Evolutionary conservation across 2,329 filamentous ascomycete species (phyloP).

Genomic region (Magnaporthiopsis incrustans): DNA sequence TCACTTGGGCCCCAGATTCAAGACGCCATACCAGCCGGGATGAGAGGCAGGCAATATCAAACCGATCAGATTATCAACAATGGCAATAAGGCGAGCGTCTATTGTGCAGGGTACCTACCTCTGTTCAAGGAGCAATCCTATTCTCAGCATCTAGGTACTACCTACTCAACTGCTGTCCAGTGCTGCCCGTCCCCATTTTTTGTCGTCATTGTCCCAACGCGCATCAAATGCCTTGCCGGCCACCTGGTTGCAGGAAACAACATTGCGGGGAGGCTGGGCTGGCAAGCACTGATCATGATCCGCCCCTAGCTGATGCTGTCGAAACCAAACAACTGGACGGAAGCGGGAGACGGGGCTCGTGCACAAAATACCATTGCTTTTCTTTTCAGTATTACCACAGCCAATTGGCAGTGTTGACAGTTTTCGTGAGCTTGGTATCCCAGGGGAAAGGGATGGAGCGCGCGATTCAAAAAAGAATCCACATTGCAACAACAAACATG

Average conservation of each 20-base stretch:
- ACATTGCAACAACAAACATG: not conserved
- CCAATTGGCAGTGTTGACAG: not conserved
- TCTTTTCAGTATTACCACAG: not conserved
- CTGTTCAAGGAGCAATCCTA: too few species aligned
- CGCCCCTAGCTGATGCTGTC: not conserved
- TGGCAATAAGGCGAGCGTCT: not conserved
- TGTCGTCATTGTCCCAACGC: conserved; percentile 1
- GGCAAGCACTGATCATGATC: not conserved
- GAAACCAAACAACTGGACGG: not conserved
- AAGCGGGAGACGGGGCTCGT: not conserved
- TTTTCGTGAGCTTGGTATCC: not conserved
- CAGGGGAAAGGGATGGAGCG: not conserved
- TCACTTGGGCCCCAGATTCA: not conserved
- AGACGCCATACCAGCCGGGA: not conserved
- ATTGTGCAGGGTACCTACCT: too few species aligned
- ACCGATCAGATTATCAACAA: not conserved
- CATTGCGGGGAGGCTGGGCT: not conserved
- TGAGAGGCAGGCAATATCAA: not conserved
- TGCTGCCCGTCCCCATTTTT: not conserved
- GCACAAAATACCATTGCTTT: not conserved
- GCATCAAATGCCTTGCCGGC: not conserved
- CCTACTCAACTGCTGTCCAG: too few species aligned
- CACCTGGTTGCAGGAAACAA: not conserved
- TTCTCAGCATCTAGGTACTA: too few species aligned
- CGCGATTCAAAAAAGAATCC: not conserved